A percentile compares a stretch with the other conserved stretches of the same genome.
These are phyloP conservation scores for Penicillium riverlandense DNA, from an alignment of 495 filamentous ascomycete genomes.

Conservation along the genomic window DNA sequence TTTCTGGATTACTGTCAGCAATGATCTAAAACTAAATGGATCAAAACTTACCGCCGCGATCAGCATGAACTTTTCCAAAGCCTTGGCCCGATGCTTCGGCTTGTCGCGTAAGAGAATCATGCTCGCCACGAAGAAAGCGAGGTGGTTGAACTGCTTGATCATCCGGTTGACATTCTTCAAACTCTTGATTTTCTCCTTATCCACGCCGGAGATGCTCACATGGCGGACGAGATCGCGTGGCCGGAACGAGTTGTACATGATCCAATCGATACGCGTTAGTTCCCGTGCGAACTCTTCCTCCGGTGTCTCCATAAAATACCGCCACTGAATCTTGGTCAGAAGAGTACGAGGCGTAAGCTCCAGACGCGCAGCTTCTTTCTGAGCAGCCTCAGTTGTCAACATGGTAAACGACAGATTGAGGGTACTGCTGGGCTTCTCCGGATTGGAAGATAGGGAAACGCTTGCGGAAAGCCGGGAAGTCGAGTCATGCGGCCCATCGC, in stretches of 20 bases:
- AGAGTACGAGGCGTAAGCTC: conserved; percentile 51
- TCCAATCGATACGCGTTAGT: conserved; percentile 92
- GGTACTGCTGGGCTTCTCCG: conserved; percentile 31
- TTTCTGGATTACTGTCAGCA: conserved; percentile 36
- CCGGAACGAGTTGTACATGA: conserved; percentile 94
- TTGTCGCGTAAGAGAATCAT: conserved; percentile 92
- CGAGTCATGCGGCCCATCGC: conserved; percentile 31
- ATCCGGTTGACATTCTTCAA: conserved; percentile 85
- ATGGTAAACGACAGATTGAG: conserved; percentile 40
- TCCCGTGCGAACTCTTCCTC: conserved; percentile 84
- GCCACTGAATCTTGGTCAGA: conserved; percentile 74
- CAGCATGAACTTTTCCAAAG: conserved; percentile 90
- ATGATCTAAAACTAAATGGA: no score
- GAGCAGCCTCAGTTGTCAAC: conserved; percentile 61
- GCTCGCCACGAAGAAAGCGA: conserved; percentile 85
- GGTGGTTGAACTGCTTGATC: conserved; percentile 93
- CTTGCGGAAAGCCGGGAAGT: conserved; percentile 35
- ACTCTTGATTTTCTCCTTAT: conserved; percentile 69
- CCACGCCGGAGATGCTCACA: conserved; percentile 64
- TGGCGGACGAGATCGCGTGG: conserved; percentile 89
- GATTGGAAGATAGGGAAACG: conserved; percentile 33
- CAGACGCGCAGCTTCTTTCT: conserved; percentile 61
- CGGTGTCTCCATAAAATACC: conserved; percentile 69
- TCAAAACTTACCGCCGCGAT: conserved; percentile 51
- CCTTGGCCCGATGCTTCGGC: conserved; percentile 84